Evolutionary conservation across 176 grass and related monocot species (phyloP), one percentile per base, ranked within the genome.

Genomic region (Lolium perenne): DNA sequence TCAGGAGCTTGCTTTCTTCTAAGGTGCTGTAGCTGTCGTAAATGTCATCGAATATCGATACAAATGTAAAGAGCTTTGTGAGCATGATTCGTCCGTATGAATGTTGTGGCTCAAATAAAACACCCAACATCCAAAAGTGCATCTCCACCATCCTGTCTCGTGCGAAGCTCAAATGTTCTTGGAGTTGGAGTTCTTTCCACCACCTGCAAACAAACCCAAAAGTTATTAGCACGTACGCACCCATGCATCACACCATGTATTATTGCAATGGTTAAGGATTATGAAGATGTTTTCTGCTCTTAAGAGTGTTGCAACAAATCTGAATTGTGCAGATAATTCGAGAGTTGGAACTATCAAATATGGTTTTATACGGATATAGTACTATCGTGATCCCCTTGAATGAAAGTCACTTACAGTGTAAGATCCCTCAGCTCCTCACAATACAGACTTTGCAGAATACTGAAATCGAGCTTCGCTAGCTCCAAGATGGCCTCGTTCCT

Each of bases 21-120:
- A 73, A 51, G 50, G 70, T 91, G 13, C 58, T 82, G 10, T 94
- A 87, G 43, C 61, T 77, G 35, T 94, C 89, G 35, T 81, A 94
- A 12, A 84, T 66, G 74, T 94, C 92, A 38, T 94, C 92, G 10
- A 94, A 61, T 55, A 94, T 49, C 4, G 67, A 76, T 1, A 73
- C 0, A 10, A 84, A 22, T 4, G 43, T 6, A 9, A 84, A 38
- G 43, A 82, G n/a, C 48, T 94, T 91, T 35, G 78, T 71, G 13
- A 74, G 57, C 12, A 84, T 76, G 4, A 86, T 50, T 17, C 92
- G 74, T 8, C 85, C n/a, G 17, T 65, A 77, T 53, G 75, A 86
- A 65, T 79, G 80, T 4, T 56, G 54, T 18, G 89, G 89, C 66
- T 94, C 89, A 46, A 38, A 91, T 20, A 84, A 48, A 38, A 94